phyloP scores from a whole-genome alignment of 805 yeast genomes.

The Ogataea henricii region DNA sequence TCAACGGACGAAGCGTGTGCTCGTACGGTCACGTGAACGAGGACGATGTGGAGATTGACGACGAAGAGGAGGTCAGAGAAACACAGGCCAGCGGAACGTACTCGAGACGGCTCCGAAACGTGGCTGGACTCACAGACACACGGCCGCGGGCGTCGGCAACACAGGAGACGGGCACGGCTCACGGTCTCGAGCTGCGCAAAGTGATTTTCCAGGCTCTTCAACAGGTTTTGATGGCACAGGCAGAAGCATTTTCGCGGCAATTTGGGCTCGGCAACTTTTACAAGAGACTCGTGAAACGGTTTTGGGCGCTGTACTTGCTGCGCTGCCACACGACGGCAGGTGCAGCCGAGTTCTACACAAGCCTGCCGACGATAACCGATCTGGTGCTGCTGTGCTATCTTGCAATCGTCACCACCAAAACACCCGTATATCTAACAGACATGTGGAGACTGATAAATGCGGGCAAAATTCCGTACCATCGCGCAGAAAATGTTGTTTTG shows the following conservation, averaged over 20 bases:
- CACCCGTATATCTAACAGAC: slow-evolving; percentile 55
- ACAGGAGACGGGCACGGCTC: slow-evolving; percentile 17
- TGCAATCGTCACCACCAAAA: slow-evolving; percentile 47
- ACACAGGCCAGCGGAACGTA: slow-evolving; percentile 62
- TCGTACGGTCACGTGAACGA: slow-evolving; percentile 89
- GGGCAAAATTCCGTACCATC: slow-evolving; percentile 48
- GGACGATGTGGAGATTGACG: slow-evolving; percentile 75
- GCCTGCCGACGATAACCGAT: slow-evolving; percentile 19
- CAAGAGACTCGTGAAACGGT: slow-evolving; percentile 35
- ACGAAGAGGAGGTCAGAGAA: slow-evolving; percentile 69
- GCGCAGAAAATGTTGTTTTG: slow-evolving; percentile 25
- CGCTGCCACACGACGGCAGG: slow-evolving; percentile 10
- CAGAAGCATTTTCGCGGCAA: slow-evolving; percentile 39
- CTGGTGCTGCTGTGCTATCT: slow-evolving; percentile 48
- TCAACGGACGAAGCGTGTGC: slow-evolving; percentile 82
- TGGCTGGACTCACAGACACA: slow-evolving; percentile 42
- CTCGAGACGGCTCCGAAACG: slow-evolving; percentile 53
- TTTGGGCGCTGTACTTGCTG: slow-evolving; percentile 26
- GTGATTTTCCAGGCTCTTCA: slow-evolving; percentile 29
- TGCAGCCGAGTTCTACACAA: slow-evolving; percentile 7
- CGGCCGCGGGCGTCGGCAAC: slow-evolving; percentile 16
- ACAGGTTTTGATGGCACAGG: slow-evolving; percentile 49
- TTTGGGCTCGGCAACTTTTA: slow-evolving; percentile 23
- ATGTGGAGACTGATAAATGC: slow-evolving; percentile 43
- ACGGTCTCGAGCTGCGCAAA: slow-evolving; percentile 27